A percentile compares a stretch with the other conserved stretches of the same genome.
Conservation (phyloP, 164 flowering plant species). For the Vitis riparia region DNA sequence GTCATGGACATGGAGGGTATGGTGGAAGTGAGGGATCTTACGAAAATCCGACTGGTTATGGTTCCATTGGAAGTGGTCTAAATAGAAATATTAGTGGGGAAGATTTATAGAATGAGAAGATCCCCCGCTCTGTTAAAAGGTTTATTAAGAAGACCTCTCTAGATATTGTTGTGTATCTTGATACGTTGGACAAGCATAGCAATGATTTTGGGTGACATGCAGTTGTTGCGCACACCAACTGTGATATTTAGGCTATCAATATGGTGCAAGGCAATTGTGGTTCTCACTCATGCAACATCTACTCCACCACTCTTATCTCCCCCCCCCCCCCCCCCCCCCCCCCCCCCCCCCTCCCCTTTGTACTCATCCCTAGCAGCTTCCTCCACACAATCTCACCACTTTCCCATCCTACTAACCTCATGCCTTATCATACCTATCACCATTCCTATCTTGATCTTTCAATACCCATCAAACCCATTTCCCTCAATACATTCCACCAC, state of each 20-base stretch:
- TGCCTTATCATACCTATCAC: no score
- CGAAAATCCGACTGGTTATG: no score
- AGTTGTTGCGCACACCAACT: slow-evolving; percentile 77
- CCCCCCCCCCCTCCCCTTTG: fast-evolving
- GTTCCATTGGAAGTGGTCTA: no score
- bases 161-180: slow-evolving; percentile 92
- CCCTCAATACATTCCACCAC: no score
- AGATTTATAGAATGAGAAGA: slow-evolving; percentile 59
- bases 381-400: no score
- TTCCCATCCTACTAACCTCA: no score
- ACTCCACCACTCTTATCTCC: slow-evolving; percentile 56
- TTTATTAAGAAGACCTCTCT: slow-evolving; percentile 89
- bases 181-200: slow-evolving; percentile 88
- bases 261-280: slow-evolving; percentile 96
- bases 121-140: slow-evolving; percentile 68
- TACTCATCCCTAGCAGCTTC: no score
- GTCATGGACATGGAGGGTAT: no score
- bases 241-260: slow-evolving; percentile 85
- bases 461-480: no score
- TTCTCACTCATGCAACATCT: slow-evolving; percentile 93
- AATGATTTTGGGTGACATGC: slow-evolving; percentile 85
- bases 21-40: no score
- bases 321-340: fast-evolving
- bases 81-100: no score
- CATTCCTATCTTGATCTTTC: no score